Evolutionary conservation across 2,329 filamentous ascomycete genomes (phyloP).

Genomic region (Epicoccum sorghinum): DNA sequence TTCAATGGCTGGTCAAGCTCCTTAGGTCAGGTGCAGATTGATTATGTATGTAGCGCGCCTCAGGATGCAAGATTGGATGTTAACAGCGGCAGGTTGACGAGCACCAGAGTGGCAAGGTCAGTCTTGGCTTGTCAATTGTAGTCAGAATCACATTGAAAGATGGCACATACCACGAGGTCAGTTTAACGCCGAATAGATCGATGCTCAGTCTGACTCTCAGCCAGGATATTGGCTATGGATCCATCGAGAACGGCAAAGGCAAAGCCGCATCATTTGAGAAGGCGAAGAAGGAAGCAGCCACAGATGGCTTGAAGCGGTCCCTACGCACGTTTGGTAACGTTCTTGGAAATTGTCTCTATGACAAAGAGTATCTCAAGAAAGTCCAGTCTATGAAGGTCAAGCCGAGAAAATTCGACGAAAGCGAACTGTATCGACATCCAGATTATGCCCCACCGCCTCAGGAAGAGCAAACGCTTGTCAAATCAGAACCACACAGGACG

Average conservation of each 20-base stretch:
- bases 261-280: constrained; percentile 98
- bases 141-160: constrained; percentile 88
- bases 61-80: constrained; percentile 2
- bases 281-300: constrained; percentile 97
- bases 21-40: constrained; percentile 93
- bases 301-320: constrained; percentile 88
- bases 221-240: constrained; percentile 90
- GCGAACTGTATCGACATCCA: constrained; percentile 80
- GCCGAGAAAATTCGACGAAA: constrained; percentile 77
- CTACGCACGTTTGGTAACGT: constrained; percentile 94
- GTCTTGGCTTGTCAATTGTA: constrained; percentile 85
- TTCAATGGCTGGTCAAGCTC: constrained; percentile 98
- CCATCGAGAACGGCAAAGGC: constrained; percentile 93
- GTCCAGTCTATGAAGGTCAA: constrained; percentile 87
- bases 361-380: constrained; percentile 89
- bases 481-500: constrained; percentile 35
- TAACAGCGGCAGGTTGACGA: constrained; percentile 70
- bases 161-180: constrained; percentile 88
- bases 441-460: constrained; percentile 64
- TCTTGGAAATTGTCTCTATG: constrained; percentile 97
- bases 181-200: not conserved
- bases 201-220: not conserved
- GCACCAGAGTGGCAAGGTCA: constrained; percentile 78
- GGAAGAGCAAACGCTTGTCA: constrained; percentile 39
- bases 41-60: constrained; percentile 68